Base-by-base conservation (phyloP, 495 filamentous ascomycete genomes). In the Penicillium macrosclerotiorum region DNA sequence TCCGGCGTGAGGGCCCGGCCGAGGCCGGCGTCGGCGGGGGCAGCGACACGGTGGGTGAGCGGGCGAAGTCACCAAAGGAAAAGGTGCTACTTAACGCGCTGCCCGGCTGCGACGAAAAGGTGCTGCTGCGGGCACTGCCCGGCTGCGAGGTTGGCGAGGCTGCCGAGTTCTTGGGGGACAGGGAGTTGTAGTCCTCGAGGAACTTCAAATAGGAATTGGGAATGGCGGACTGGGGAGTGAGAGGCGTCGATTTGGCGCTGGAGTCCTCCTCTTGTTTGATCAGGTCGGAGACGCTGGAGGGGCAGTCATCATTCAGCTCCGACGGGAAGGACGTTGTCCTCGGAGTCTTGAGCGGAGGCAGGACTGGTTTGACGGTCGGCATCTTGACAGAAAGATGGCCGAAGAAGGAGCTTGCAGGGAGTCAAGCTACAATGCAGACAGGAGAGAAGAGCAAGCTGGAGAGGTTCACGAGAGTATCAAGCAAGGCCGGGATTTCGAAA, bases 151-250 rank as follows among this genome's bases (percentile, higher is more conserved):
- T 64, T 6, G 72, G 66, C 9, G 72, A 69, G n/a, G n/a, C n/a
- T n/a, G n/a, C n/a, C n/a, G n/a, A n/a, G n/a, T n/a, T n/a, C n/a
- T n/a, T n/a, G n/a, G n/a, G n/a, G n/a, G n/a, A n/a, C n/a, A n/a
- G n/a, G n/a, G n/a, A n/a, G n/a, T n/a, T 88, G 29, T 90, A 70
- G 5, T 82, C 81, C 57, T 88, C 88, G 42, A 97, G 81, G 60
- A 96, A 97, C 54, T 97, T 88, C 31, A 89, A 86, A 60, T 97
- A 97, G 42, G 92, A 32, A 16, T 32, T 90, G 4, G 77, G 73
- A 2, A n/a, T n/a, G n/a, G n/a, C n/a, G 92, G 92, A 20, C 92
- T 91, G n/a, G 86, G 93, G 68, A 97, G n/a, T n/a, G 94, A 36
- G 91, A 92, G 3, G 90, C 33, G 17, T 36, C 33, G 20, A 34